Base-by-base conservation (phyloP, 1,284 basidiomycete species). In the Heterobasidion annosum region DNA sequence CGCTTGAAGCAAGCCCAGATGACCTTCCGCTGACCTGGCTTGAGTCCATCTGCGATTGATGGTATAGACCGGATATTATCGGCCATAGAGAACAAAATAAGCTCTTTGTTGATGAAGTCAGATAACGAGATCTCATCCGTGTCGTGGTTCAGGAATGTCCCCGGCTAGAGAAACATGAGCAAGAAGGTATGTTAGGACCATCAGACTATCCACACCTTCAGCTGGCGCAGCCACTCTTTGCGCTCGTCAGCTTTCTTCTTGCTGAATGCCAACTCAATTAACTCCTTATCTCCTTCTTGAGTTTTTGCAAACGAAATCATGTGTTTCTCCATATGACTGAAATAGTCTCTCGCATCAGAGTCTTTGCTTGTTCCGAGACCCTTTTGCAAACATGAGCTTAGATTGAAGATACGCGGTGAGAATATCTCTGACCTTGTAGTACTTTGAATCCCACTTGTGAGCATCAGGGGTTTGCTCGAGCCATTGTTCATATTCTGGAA, bases 171-270 rank as follows among this genome's bases (percentile, higher is more conserved):
- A 15, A 45, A 47, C 9, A 53, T 25, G 55, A 49, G 56, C 62
- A 33, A 2, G 32, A 56, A 56, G 34, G 10, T 47, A 34, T 40
- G 16, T 12, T n/a, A 4, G 10, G 34, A 33, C 15, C 19, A 42
- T 48, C 49, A 25, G 10, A 19, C 46, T 44, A 54, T 13, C 35
- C 12, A 47, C 19, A 88, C 91, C 75, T 82, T 93, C 74, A 95
- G 97, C 61, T 94, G 87, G 32, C 96, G 80, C 10, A 99, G 76
- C 97, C 97, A 99, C 60, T 99, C 97, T 69, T 99, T 99, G 50
- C 97, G 89, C 18, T 99, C 94, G 61, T 99, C 97, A 0, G 95
- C 93, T 69, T 97, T 98, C 78, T 98, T 99, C 82, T 99, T 99
- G 77, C 93, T 98, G 78, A 99, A 99, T 0, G 97, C 97, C 59